phyloP scores from a whole-genome alignment of 2,329 filamentous ascomycete genomes.

The Rosellinia necatrix region DNA sequence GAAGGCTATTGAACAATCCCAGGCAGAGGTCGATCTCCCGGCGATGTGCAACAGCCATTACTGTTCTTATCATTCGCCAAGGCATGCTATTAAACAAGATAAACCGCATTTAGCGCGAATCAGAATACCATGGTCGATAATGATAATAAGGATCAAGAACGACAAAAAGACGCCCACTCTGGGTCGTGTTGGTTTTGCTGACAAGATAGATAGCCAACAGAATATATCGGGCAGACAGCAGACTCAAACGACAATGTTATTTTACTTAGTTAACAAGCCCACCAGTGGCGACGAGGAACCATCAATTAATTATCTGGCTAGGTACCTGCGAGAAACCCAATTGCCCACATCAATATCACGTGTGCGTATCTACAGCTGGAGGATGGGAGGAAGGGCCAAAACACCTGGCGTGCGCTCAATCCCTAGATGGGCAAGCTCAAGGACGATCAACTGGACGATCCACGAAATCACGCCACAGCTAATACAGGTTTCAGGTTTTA shows the following conservation, averaged over 20 bases:
- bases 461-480: conserved; percentile 20
- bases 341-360: conserved; percentile 4
- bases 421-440: conserved; percentile 10
- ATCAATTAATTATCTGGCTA: no score
- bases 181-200: neutral
- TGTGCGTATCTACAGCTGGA: conserved; percentile 7
- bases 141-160: no score
- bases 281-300: no score
- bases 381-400: neutral
- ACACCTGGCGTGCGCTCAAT: conserved; percentile 2
- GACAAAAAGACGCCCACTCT: no score
- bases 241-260: no score
- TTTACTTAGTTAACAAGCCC: no score
- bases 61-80: conserved; percentile 13
- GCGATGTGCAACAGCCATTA: conserved; percentile 15
- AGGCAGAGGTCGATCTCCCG: conserved; percentile 12
- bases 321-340: no score
- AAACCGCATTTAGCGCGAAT: conserved; percentile 15
- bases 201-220: no score
- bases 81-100: neutral
- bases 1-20: neutral
- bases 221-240: no score
- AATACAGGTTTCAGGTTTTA: neutral
- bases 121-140: no score
- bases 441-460: conserved; percentile 16